Evolutionary conservation across 2,329 filamentous ascomycete genomes (phyloP), one percentile per base, ranked within the genome.

Genomic region (Pseudogymnoascus sp.): DNA sequence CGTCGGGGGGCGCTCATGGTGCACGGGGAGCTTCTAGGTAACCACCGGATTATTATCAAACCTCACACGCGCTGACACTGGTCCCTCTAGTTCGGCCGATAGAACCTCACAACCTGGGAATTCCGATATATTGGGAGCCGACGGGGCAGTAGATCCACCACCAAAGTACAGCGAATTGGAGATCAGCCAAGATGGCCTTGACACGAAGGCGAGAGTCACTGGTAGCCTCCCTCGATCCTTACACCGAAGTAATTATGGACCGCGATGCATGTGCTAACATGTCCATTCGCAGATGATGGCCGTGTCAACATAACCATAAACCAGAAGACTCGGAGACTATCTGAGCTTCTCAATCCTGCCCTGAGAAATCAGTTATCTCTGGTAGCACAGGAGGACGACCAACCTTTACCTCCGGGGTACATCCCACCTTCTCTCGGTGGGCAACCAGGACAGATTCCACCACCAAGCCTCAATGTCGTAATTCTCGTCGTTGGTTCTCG

Each of bases 291-390:
- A 85, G 88, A 83, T 63, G 87, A 92, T 75, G 90, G 90, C 24
- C 84, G 90, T 69, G 81, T 94, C 68, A 85, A 91, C 69, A 91
- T 94, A 75, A 86, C 85, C 64, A 90, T 94, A 74, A 85, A 87
- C 69, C 86, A 91, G 71, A 86, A 84, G 66, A 85, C 81, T 66
- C 76, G 80, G 61, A 82, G 82, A 61, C 77, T 93, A 3, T 84
- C 87, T 1, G 83, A 85, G 63, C 77, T 92, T 10, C 79, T 92
- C 26, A 81, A 83, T 0, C 86, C 88, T 2, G 83, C 85, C 6
- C 71, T 92, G 75, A 81, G 64, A 77, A 79, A 64, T 80, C 88
- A 68, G 74, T 84, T 60, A 70, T 59, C 57, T n/a, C 26, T 59
- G n/a, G 57, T 40, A 26, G 35, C 73, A 21, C 75, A 78, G 36